Conservation (phyloP, 2,329 filamentous ascomycete species). For the Scortechinia acanthostroma region DNA sequence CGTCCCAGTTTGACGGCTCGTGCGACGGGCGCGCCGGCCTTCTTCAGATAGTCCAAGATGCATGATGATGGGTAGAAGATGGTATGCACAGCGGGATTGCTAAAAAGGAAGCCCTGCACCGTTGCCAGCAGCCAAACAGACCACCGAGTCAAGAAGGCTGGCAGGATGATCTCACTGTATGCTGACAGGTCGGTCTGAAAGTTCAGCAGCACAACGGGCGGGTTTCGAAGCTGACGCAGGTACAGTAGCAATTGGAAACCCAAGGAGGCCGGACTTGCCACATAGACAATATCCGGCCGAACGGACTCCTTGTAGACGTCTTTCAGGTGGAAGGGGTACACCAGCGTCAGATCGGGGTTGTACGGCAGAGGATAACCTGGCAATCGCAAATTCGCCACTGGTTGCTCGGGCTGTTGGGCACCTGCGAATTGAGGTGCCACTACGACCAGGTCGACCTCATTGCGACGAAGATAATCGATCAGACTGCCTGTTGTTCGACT, state of each 20-base stretch:
- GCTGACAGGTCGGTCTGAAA: constrained; percentile 68
- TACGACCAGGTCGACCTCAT: constrained; percentile 59
- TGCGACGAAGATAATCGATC: constrained; percentile 56
- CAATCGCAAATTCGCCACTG: constrained; percentile 44
- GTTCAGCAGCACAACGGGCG: constrained; percentile 48
- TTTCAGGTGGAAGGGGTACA: constrained; percentile 61
- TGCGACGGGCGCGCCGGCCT: constrained; percentile 40
- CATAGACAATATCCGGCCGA: constrained; percentile 61
- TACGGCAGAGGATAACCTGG: constrained; percentile 63
- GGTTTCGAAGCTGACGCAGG: constrained; percentile 41
- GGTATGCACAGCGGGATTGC: constrained; percentile 49
- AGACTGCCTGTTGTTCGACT: constrained; percentile 65
- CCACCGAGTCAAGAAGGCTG: constrained; percentile 48
- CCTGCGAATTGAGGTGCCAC: constrained; percentile 56
- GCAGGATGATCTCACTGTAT: constrained; percentile 66
- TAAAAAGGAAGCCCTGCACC: constrained; percentile 63
- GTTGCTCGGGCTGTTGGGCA: constrained; percentile 21
- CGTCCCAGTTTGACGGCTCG: constrained; percentile 56
- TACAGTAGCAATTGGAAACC: constrained; percentile 70
- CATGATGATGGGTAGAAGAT: constrained; percentile 65
- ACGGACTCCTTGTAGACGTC: constrained; percentile 54
- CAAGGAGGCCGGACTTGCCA: constrained; percentile 62
- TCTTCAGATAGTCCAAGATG: constrained; percentile 51
- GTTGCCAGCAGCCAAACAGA: constrained; percentile 54
- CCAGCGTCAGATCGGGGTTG: constrained; percentile 65